A percentile compares a stretch with the other conserved stretches of the same genome.
phyloP scores from a whole-genome alignment of 1,284 basidiomycete species.

The Vanrija humicola region DNA sequence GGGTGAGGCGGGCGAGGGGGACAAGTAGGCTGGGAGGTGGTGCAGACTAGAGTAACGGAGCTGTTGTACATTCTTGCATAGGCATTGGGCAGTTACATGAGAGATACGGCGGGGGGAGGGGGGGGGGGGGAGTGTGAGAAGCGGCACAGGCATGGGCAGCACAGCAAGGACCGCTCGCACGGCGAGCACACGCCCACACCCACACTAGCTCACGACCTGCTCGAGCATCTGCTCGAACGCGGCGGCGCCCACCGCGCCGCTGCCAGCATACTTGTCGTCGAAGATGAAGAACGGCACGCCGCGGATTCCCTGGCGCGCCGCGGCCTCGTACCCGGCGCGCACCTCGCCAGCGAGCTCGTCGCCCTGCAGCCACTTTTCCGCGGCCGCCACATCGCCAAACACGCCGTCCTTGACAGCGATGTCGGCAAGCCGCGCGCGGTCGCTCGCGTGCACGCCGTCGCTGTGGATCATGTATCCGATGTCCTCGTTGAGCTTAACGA shows the following conservation, averaged over 20 bases:
- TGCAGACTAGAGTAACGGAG: too few species aligned
- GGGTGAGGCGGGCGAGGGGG: background rate
- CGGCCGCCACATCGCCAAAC: constrained; percentile 26
- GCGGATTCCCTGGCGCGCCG: constrained; percentile 40
- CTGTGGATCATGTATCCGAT: constrained; percentile 47
- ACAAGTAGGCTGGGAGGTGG: background rate
- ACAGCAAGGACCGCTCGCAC: too few species aligned
- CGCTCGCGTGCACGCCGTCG: constrained; percentile 38
- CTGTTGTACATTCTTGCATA: background rate
- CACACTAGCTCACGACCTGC: background rate
- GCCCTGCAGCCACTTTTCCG: constrained; percentile 33
- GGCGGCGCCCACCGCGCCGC: constrained; percentile 51
- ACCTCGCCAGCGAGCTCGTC: constrained; percentile 35
- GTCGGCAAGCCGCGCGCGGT: constrained; percentile 33
- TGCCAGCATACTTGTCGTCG: constrained; percentile 43
- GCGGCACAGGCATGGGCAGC: too few species aligned
- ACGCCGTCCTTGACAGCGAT: constrained; percentile 42
- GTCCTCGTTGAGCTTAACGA: constrained; percentile 25
- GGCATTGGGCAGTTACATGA: background rate
- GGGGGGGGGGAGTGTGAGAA: too few species aligned
- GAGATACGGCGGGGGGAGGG: too few species aligned
- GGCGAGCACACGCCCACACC: too few species aligned
- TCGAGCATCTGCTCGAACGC: constrained; percentile 49
- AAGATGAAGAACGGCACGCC: constrained; percentile 52
- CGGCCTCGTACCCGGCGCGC: constrained; percentile 27